Evolutionary conservation across 2,329 filamentous ascomycete species (phyloP), one percentile per base, ranked within the genome.

Genomic region (Ceratocystis lukuohia): DNA sequence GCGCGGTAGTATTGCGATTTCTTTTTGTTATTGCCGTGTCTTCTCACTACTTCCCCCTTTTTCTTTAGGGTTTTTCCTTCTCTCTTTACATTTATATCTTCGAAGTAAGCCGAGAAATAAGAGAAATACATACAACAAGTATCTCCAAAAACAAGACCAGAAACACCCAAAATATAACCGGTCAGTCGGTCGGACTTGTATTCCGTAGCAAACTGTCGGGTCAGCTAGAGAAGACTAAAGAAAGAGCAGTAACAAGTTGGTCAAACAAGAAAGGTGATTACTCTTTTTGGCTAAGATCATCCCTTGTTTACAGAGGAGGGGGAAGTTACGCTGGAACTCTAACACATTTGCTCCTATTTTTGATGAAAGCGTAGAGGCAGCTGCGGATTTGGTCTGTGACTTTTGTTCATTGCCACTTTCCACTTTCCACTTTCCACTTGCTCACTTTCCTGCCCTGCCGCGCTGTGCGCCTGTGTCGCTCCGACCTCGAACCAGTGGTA

Each of bases 251-350:
- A 41, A 12, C n/a, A 8, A 50, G 22, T 17, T 22, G 30, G 50
- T 25, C 50, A 56, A 25, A 8, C 50, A 56, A 25, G 12, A 15
- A 56, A 56, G 25, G 25, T 56, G 25, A 56, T 56, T 56, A 56
- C 50, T 25, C 50, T 56, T 56, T 56, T 25, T 56, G 50, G 25
- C 37, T 30, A 56, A 56, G 50, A 30, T 56, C 50, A 56, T 56
- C 50, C 50, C 50, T 56, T 56, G 25, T 56, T 56, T 56, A 15
- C 8, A 2, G 22, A 20, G 28, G 50, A 25, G 28, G 50, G 50
- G 50, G 50, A 56, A 56, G 50, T 56, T 56, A 15, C 50, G 7
- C 17, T 20, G n/a, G 20, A 20, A 28, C 22, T 28, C 50, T 25
- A 12, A 25, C 28, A 15, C 20, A 15, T 56, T 56, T 56, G n/a